Percentiles rank a stretch among this genome's conserved stretches.
Evolutionary conservation across 345 rosid species (phyloP).

Genomic region (Salix purpurea): DNA sequence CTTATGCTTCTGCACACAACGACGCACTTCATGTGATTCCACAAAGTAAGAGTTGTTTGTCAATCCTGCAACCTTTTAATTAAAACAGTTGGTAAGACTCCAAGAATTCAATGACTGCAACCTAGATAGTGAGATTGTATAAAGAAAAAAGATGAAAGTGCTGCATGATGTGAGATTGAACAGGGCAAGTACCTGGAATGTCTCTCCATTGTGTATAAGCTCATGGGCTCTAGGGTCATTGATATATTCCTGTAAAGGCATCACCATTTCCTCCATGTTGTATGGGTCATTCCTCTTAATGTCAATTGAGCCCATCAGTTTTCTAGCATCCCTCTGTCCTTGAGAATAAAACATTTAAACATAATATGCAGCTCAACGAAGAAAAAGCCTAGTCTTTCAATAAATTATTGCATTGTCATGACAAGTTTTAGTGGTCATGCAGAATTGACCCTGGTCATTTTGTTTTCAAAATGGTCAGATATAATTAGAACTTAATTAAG

Average conservation of each 20-base stretch:
- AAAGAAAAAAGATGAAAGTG: neutral
- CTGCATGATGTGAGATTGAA: constrained; percentile 5
- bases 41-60: constrained; percentile 77
- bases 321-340: constrained; percentile 72
- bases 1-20: constrained; percentile 67
- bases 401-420: neutral
- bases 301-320: constrained; percentile 35
- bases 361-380: neutral
- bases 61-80: constrained; percentile 81
- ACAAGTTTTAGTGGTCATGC: neutral
- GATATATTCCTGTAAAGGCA: constrained; percentile 77
- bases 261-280: constrained; percentile 68
- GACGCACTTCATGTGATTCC: constrained; percentile 80
- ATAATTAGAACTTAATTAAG: too few relatives aligned
- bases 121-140: too few relatives aligned
- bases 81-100: neutral
- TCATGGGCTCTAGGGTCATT: constrained; percentile 70
- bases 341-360: neutral
- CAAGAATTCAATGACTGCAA: too few relatives aligned
- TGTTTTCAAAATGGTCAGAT: neutral
- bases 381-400: neutral
- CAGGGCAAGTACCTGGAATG: constrained; percentile 65
- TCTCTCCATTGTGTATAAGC: constrained; percentile 85
- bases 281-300: constrained; percentile 56
- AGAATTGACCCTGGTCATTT: neutral